These are phyloP conservation scores for Sparassis latifolia DNA, from an alignment of 1,284 basidiomycete species.

Conservation along the genomic window DNA sequence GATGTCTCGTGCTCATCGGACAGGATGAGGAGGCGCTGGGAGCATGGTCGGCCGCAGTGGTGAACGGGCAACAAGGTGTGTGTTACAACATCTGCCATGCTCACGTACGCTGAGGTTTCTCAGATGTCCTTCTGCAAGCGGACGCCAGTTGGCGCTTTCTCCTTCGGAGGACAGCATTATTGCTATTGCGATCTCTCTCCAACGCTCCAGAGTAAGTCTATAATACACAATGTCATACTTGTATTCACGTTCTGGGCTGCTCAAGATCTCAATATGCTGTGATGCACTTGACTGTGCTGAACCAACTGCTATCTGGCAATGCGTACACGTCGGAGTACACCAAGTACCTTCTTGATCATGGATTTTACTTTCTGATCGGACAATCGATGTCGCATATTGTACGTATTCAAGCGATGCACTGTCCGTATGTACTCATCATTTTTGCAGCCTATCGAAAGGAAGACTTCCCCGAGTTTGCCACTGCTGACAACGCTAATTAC, in stretches of 20 bases:
- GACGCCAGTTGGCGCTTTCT: conserved; percentile 52
- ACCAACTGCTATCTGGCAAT: conserved; percentile 25
- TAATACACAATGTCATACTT: not conserved
- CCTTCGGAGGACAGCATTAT: conserved; percentile 38
- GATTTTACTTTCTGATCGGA: conserved; percentile 34
- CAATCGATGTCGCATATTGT: conserved; percentile 24
- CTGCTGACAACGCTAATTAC: conserved; percentile 36
- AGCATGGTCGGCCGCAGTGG: conserved; percentile 43
- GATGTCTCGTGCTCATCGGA: conserved; percentile 56
- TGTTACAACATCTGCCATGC: conserved; percentile 1
- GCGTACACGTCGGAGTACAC: conserved; percentile 25
- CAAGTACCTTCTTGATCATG: conserved; percentile 35
- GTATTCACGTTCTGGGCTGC: conserved; percentile 2
- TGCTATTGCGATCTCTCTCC: conserved; percentile 48
- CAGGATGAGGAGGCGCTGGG: conserved; percentile 47
- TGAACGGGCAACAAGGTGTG: conserved; percentile 36
- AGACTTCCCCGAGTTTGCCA: conserved; percentile 33
- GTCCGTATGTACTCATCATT: not conserved
- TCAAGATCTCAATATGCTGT: conserved; percentile 33
- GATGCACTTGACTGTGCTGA: conserved; percentile 36
- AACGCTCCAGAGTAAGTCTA: conserved; percentile 39
- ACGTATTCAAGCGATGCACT: conserved; percentile 5
- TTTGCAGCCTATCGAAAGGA: conserved; percentile 35
- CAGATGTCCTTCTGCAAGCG: conserved; percentile 33
- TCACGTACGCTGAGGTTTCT: not conserved